These are phyloP conservation scores for Diaporthe sp. DNA, from an alignment of 2,329 filamentous ascomycete genomes.

Conservation along the genomic window DNA sequence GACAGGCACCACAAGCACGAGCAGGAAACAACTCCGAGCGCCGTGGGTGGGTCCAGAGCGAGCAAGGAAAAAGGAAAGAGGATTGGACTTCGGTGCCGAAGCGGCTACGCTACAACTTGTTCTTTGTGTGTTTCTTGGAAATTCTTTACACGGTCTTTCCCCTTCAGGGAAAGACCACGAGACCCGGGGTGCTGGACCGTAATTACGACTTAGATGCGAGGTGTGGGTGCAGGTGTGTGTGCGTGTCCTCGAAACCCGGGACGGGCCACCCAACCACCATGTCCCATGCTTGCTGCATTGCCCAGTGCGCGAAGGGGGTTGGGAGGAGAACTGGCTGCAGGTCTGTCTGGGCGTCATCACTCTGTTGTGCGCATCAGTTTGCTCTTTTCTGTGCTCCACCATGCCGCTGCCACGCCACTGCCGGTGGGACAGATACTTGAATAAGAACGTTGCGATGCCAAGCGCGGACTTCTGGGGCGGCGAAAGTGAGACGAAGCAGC, in stretches of 20 bases:
- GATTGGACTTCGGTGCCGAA: conserved; percentile 23
- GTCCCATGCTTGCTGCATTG: not conserved
- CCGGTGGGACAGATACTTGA: not conserved
- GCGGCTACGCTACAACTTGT: not conserved
- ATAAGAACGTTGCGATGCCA: not conserved
- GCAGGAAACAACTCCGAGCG: not conserved
- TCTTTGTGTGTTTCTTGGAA: too few species aligned
- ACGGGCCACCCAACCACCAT: not conserved
- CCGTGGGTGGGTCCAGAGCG: not conserved
- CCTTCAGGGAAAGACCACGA: not conserved
- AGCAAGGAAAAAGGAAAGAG: not conserved
- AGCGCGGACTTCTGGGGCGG: not conserved
- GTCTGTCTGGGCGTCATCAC: conserved; percentile 11
- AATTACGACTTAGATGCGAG: conserved; percentile 22
- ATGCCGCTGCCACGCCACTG: not conserved
- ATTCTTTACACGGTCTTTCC: not conserved
- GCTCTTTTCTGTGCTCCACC: not conserved
- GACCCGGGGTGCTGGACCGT: not conserved
- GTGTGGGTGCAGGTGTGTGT: not conserved
- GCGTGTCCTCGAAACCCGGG: not conserved
- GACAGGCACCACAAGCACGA: not conserved
- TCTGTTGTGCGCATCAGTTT: not conserved
- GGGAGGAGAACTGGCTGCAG: too few species aligned
- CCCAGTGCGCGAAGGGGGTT: not conserved
- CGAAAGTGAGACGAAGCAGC: not conserved